phyloP scores from a whole-genome alignment of 2,329 filamentous ascomycete species.

The Nigrospora sphaerica region DNA sequence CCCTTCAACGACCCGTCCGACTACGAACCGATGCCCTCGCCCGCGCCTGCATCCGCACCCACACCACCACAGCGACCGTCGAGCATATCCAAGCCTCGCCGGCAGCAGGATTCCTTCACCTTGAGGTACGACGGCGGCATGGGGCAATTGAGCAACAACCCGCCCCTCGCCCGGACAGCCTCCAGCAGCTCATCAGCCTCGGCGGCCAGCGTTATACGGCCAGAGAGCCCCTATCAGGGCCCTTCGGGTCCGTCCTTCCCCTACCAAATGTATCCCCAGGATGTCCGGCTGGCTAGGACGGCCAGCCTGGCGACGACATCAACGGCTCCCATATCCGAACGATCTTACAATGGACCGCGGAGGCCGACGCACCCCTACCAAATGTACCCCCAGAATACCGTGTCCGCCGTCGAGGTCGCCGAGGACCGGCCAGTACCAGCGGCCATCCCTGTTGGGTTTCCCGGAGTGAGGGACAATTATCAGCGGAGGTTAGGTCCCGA shows the following conservation, averaged over 20 bases:
- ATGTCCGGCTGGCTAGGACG: slow-evolving; percentile 41
- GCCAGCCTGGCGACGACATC: slow-evolving; percentile 66
- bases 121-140: slow-evolving; percentile 44
- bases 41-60: neutral
- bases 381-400: slow-evolving; percentile 77
- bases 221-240: slow-evolving; percentile 62
- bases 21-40: slow-evolving; percentile 10
- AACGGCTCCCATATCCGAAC: slow-evolving; percentile 52
- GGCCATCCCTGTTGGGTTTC: slow-evolving; percentile 67
- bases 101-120: slow-evolving; percentile 40
- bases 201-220: slow-evolving; percentile 13
- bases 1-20: slow-evolving; percentile 10
- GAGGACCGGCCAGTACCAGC: slow-evolving; percentile 17
- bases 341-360: slow-evolving; percentile 51
- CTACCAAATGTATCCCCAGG: slow-evolving; percentile 78
- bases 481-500: slow-evolving; percentile 69
- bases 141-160: slow-evolving; percentile 14
- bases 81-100: slow-evolving; percentile 48
- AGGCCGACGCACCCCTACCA: slow-evolving; percentile 79
- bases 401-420: slow-evolving; percentile 43
- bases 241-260: slow-evolving; percentile 73
- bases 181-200: slow-evolving; percentile 28
- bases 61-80: slow-evolving; percentile 33
- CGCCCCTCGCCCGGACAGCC: slow-evolving; percentile 11
- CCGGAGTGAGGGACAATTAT: slow-evolving; percentile 58